Evolutionary conservation across 768 basidiomycete species (phyloP), one percentile per base, ranked within the genome.

Genomic region (Roridomyces roridus): DNA sequence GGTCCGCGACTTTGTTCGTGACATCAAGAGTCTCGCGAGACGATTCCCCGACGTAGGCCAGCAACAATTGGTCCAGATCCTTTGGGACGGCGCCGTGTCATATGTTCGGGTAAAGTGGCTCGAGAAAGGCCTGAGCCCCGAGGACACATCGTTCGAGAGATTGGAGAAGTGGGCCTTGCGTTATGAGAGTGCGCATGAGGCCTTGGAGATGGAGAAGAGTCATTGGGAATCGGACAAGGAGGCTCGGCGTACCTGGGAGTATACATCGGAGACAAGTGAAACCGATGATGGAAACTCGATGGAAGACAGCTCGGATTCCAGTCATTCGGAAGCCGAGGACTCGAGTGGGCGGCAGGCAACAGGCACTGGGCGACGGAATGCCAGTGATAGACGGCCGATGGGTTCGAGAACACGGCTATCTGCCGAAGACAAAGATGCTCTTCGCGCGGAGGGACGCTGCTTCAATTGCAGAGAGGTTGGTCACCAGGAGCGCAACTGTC

Each of bases 401-500:
- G 14, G 20, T n/a, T n/a, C n/a, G 5, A 37, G 18, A n/a, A 31
- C 49, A 11, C 6, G 29, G 37, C 45, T 61, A 37, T 36, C 31
- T 18, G 25, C n/a, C n/a, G 62, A 63, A 17, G 65, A 66, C 28
- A 17, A 15, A 11, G 64, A 65, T 5, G 6, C 37, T 0, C 39
- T 66, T n/a, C 21, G 60, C 1, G 61, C 62, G 0, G 66, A 67
- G 20, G 64, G 62, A 1, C 29, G 60, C 4, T 70, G 68, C 45
- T 70, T 65, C 25, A 53, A 26, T 2, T 70, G 68, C 41, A 57
- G 58, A 11, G 59, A 68, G 3, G 15, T 57, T 0, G 69, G 68
- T 0, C 68, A 70, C 40, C 43, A 63, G 3, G 63, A 60, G 26
- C 26, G 63, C 2, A 64, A 70, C 34, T 70, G 68, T 31, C 64